Percentiles rank a stretch among this genome's conserved stretches.
These are phyloP conservation scores for Fonsecaea nubica DNA, from an alignment of 2,329 filamentous ascomycete species.

Conservation along the genomic window DNA sequence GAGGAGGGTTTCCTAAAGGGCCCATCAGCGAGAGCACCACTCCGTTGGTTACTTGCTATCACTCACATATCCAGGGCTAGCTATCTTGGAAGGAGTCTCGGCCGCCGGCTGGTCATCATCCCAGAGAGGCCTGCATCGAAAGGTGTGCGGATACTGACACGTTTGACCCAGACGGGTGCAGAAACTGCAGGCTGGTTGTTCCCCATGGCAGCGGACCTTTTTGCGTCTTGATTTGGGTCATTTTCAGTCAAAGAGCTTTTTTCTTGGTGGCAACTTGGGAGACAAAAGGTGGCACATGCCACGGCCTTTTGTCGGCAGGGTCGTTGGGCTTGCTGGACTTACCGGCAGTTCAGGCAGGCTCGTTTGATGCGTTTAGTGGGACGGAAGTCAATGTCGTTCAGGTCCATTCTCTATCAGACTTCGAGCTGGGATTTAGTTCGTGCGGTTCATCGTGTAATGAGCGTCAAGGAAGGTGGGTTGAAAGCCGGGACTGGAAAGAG, in stretches of 20 bases:
- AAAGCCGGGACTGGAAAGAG: too few relatives aligned
- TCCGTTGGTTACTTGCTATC: too few relatives aligned
- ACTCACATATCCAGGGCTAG: too few relatives aligned
- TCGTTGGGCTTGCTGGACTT: neutral
- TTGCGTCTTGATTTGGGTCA: constrained; percentile 13
- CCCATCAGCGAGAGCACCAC: too few relatives aligned
- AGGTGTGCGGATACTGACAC: neutral
- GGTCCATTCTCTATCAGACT: too few relatives aligned
- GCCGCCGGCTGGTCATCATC: neutral
- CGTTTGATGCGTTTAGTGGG: neutral
- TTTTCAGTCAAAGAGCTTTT: too few relatives aligned
- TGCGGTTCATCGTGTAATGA: too few relatives aligned
- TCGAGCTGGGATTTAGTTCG: too few relatives aligned
- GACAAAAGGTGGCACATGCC: neutral
- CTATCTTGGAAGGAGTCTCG: constrained; percentile 1
- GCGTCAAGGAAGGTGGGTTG: too few relatives aligned
- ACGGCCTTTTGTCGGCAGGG: too few relatives aligned
- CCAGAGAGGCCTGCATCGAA: neutral
- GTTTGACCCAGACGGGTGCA: constrained; percentile 8
- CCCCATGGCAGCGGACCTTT: constrained; percentile 24
- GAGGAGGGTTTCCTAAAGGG: too few relatives aligned
- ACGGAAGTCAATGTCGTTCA: too few relatives aligned
- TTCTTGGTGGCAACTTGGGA: neutral
- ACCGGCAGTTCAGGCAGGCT: constrained; percentile 17
- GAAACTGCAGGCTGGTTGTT: constrained; percentile 14